Conservation (phyloP, 768 basidiomycete species). For the Filobasidium wieringae region DNA sequence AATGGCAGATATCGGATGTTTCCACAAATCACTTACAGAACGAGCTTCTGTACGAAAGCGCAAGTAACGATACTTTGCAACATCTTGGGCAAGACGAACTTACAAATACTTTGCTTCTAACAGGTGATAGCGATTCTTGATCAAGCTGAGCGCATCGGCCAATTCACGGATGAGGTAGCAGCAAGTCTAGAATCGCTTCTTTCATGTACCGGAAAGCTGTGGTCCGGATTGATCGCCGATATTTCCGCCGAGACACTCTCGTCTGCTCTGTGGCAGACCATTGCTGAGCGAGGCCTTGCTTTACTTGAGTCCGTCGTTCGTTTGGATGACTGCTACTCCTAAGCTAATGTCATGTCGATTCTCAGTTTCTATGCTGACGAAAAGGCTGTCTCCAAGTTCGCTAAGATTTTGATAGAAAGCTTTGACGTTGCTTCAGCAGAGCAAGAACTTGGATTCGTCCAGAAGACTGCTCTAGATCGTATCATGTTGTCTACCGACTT, state of each 20-base stretch:
- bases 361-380: slow-evolving; percentile 8
- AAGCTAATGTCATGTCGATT: not conserved
- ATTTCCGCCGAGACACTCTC: not conserved
- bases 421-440: not conserved
- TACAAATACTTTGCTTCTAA: too few species aligned
- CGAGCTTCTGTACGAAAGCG: too few species aligned
- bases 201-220: not conserved
- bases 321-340: not conserved
- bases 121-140: too few species aligned
- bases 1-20: too few species aligned
- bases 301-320: not conserved
- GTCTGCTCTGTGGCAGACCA: slow-evolving; percentile 7
- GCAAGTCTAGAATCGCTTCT: not conserved
- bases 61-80: too few species aligned
- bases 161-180: not conserved
- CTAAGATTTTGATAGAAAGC: not conserved
- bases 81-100: too few species aligned
- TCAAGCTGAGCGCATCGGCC: not conserved
- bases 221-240: slow-evolving; percentile 2
- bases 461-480: slow-evolving; percentile 2
- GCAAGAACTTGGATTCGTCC: not conserved
- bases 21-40: too few species aligned
- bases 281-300: slow-evolving; percentile 1
- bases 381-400: slow-evolving; percentile 1
- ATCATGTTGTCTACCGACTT: slow-evolving; percentile 11